A percentile compares a stretch with the other conserved stretches of the same genome.
Evolutionary conservation across 2,329 filamentous ascomycete genomes (phyloP).

Genomic region (Colletotrichum sp.): DNA sequence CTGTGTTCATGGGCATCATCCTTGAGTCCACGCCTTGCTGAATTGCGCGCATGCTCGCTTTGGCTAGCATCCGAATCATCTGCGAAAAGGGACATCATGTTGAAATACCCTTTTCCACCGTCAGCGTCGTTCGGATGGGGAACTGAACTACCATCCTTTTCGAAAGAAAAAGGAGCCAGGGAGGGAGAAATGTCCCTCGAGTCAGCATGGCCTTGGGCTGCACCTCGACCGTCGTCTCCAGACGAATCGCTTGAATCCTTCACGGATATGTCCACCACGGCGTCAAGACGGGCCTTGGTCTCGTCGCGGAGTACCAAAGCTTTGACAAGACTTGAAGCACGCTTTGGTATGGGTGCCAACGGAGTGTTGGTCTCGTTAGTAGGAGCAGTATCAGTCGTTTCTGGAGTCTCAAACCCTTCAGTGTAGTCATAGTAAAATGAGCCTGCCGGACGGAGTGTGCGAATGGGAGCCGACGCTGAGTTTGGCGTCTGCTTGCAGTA

Average conservation of each 20-base stretch:
- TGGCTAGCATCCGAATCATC: background rate
- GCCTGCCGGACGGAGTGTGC: slow-evolving; percentile 32
- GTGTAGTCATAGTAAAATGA: slow-evolving; percentile 60
- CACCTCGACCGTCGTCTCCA: background rate
- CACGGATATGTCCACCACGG: slow-evolving; percentile 18
- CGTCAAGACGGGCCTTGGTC: slow-evolving; percentile 16
- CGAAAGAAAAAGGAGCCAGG: background rate
- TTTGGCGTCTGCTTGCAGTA: slow-evolving; percentile 37
- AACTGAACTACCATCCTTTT: background rate
- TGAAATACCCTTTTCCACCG: background rate
- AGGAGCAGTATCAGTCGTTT: slow-evolving; percentile 1
- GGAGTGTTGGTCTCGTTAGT: slow-evolving; percentile 22
- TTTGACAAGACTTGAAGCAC: slow-evolving; percentile 25
- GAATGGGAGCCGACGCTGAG: slow-evolving; percentile 27
- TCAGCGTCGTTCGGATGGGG: background rate
- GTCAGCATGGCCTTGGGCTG: background rate
- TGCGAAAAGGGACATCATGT: background rate
- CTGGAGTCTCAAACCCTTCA: slow-evolving; percentile 50
- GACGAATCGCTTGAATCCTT: slow-evolving; percentile 20
- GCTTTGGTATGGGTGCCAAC: slow-evolving; percentile 35
- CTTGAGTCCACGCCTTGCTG: background rate
- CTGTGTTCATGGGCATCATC: background rate
- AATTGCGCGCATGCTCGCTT: background rate
- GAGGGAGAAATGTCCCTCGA: background rate
- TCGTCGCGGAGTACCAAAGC: slow-evolving; percentile 32